phyloP scores from a whole-genome alignment of 192 early-diverging fungal species.

The Allomyces javanicus region DNA sequence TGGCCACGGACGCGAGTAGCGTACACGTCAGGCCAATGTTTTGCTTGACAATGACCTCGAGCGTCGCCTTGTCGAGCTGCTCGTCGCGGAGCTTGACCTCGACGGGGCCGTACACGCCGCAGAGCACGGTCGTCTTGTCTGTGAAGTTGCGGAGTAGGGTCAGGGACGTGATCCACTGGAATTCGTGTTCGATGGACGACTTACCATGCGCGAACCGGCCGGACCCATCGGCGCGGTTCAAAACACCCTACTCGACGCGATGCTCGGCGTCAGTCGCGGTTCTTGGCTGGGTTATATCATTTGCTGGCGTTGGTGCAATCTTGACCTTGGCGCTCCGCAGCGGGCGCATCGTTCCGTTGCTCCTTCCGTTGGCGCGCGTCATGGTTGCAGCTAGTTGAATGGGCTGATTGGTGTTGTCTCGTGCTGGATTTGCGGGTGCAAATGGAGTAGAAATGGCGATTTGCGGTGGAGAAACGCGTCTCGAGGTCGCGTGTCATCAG shows the following conservation, averaged over 20 bases:
- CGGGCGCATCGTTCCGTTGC: too few species aligned
- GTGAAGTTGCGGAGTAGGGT: neutral
- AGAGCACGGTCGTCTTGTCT: conserved; percentile 40
- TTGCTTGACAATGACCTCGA: conserved; percentile 63
- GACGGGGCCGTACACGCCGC: conserved; percentile 67
- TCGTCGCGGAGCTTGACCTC: conserved; percentile 74
- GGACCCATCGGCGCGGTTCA: conserved; percentile 66
- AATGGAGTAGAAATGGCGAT: too few species aligned
- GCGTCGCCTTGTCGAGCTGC: conserved; percentile 62
- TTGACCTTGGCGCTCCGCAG: too few species aligned
- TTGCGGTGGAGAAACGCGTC: too few species aligned
- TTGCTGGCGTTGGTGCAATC: too few species aligned
- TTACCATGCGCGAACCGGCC: conserved; percentile 59
- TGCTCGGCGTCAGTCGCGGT: neutral
- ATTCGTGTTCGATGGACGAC: neutral
- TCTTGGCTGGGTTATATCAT: too few species aligned
- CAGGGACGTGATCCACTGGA: neutral
- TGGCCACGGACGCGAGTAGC: neutral
- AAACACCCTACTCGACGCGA: conserved; percentile 21
- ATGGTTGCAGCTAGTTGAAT: too few species aligned
- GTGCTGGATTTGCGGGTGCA: too few species aligned
- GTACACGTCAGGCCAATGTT: conserved; percentile 34
- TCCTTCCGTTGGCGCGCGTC: too few species aligned
- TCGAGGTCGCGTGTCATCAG: too few species aligned
- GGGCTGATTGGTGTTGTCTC: too few species aligned